A percentile compares a stretch with the other conserved stretches of the same genome.
phyloP scores from a whole-genome alignment of 2,329 filamentous ascomycete genomes.

The Colletotrichum spaethianum region DNA sequence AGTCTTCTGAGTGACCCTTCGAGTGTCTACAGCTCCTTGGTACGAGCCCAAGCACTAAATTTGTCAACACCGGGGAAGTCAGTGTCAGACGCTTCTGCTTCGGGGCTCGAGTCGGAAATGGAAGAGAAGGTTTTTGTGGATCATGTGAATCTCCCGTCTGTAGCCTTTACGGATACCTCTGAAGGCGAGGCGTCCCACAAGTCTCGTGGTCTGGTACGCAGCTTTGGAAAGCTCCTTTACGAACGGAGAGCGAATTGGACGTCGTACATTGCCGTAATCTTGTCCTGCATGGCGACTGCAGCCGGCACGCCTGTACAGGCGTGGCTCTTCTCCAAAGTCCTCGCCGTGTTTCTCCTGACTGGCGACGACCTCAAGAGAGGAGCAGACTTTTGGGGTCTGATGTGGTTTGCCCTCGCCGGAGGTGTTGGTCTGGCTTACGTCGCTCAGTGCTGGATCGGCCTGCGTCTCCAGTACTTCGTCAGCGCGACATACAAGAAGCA shows the following conservation, averaged over 20 bases:
- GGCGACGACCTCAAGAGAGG: constrained; percentile 33
- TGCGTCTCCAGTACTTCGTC: constrained; percentile 35
- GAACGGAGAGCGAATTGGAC: constrained; percentile 46
- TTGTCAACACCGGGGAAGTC: constrained; percentile 12
- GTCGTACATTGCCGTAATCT: constrained; percentile 44
- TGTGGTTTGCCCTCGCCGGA: constrained; percentile 50
- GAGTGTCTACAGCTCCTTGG: constrained; percentile 45
- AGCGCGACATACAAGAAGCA: constrained; percentile 43
- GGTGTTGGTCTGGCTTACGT: constrained; percentile 49
- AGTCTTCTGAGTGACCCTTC: constrained; percentile 40
- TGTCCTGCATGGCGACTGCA: constrained; percentile 46
- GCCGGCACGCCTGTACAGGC: constrained; percentile 48
- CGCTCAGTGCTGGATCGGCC: constrained; percentile 44
- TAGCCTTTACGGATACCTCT: not conserved
- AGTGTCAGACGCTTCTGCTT: not conserved
- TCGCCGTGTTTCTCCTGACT: constrained; percentile 46
- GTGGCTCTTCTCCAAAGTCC: constrained; percentile 49
- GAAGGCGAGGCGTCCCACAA: not conserved
- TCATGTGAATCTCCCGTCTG: not conserved
- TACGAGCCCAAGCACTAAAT: constrained; percentile 44
- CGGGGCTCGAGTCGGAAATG: constrained; percentile 18
- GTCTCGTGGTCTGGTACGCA: constrained; percentile 31
- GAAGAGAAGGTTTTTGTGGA: constrained; percentile 10
- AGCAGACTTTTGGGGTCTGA: constrained; percentile 49
- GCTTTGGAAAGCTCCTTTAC: constrained; percentile 43